These are phyloP conservation scores for Neurospora crassa DNA, from an alignment of 2,329 filamentous ascomycete genomes.

Conservation along the genomic window DNA sequence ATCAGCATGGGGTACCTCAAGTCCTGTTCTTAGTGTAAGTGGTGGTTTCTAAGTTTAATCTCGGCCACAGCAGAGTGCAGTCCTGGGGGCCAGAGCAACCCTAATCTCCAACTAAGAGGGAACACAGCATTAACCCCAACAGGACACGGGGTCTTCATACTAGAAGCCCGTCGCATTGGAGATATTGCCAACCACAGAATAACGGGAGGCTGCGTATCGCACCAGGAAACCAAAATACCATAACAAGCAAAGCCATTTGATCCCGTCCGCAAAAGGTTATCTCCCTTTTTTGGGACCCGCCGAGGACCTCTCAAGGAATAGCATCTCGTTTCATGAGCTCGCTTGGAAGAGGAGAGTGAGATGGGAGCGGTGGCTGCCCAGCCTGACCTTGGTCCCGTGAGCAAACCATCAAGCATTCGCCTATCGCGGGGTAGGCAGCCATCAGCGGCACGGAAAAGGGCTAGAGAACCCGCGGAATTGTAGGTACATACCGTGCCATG, in stretches of 20 bases:
- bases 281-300: background rate
- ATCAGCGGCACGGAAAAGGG: background rate
- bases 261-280: background rate
- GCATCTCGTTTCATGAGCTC: background rate
- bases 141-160: background rate
- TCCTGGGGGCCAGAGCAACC: background rate
- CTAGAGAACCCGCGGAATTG: background rate
- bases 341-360: background rate
- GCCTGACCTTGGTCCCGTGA: background rate
- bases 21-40: background rate
- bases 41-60: background rate
- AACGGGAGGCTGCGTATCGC: background rate
- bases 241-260: background rate
- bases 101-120: background rate
- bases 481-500: background rate
- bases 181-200: background rate
- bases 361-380: background rate
- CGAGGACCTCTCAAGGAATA: background rate
- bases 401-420: background rate
- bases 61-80: background rate
- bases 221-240: background rate
- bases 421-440: background rate
- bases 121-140: background rate
- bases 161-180: background rate
- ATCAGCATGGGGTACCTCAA: background rate